These are phyloP conservation scores for Exobasidium cylindrosporum DNA, from an alignment of 1,284 basidiomycete species.

Conservation along the genomic window DNA sequence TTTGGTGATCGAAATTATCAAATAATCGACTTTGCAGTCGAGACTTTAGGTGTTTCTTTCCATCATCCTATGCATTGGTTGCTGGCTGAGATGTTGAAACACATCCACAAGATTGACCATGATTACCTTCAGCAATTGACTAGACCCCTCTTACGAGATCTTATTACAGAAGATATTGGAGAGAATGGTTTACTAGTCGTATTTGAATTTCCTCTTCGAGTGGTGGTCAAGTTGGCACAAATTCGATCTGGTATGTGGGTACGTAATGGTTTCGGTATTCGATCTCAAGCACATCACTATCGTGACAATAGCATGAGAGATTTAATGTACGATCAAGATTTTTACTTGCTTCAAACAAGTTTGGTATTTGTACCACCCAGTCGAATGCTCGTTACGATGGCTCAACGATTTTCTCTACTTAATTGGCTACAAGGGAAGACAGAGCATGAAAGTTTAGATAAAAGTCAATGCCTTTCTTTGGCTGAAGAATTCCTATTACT, in stretches of 20 bases:
- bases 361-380: conserved; percentile 70
- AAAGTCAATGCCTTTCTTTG: conserved; percentile 70
- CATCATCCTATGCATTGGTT: conserved; percentile 93
- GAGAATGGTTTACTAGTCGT: conserved; percentile 34
- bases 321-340: conserved; percentile 92
- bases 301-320: conserved; percentile 93
- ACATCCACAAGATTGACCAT: conserved; percentile 20
- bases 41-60: conserved; percentile 64
- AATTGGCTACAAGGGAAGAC: conserved; percentile 68
- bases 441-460: conserved; percentile 23
- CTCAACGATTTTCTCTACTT: conserved; percentile 82
- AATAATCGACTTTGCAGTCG: conserved; percentile 61
- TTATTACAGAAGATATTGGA: conserved; percentile 28
- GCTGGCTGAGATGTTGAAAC: conserved; percentile 81
- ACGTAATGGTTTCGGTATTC: conserved; percentile 90
- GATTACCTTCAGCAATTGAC: background rate
- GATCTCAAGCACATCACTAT: conserved; percentile 93
- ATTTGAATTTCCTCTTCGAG: conserved; percentile 48
- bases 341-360: conserved; percentile 84
- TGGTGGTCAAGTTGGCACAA: conserved; percentile 69
- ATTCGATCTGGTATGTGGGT: conserved; percentile 95
- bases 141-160: conserved; percentile 16
- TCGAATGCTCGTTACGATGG: conserved; percentile 75
- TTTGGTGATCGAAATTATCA: conserved; percentile 67
- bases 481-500: conserved; percentile 89